Base-by-base conservation (phyloP, 371 early-diverging fungal genomes). In the Mortierella sp. region DNA sequence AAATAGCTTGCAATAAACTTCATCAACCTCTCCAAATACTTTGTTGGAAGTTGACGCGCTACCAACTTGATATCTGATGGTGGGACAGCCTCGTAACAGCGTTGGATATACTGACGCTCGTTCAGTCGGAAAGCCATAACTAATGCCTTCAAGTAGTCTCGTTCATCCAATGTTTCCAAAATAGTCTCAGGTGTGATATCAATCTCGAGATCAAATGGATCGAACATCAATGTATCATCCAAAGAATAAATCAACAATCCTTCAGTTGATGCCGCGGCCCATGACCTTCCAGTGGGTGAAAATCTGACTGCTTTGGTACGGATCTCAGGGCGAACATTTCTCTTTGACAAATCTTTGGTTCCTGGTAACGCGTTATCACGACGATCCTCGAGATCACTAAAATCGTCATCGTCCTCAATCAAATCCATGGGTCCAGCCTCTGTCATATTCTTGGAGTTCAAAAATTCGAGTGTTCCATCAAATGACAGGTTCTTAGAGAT, bases 191-290 rank as follows among this genome's bases (percentile, higher is more conserved):
- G 97, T 2, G 98, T 98, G 48, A 99, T 94, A 70, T 98, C 96
- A 41, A 96, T 89, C 71, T 98, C 98, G 2, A 99, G 90, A 84
- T 98, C 98, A 83, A 97, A 97, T 21, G 99, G 99, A 86, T 99
- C 99, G 76, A 99, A 99, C 57, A 94, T 67, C 36, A 97, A 86
- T 2, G 89, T 88, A 69, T 98, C 96, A 78, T 98, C 98, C 43
- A 98, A 83, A 11, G 97, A 94, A 84, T 97, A 98, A 58, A 98
- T 91, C 72, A 98, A 74, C 33, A 99, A 84, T 5, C 99, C 99
- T 72, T 98, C 97, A 5, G 98, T 97, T n/a, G 98, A 92, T 1
- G 97, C 97, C 0, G 97, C 97, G 2, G 97, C 97, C 96, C 96
- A 99, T 13, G 96, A 90, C 21, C 96, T 89, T 11, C 97, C 97